Conservation (phyloP, 257 asterid species). For the Hygrophila difformis region DNA sequence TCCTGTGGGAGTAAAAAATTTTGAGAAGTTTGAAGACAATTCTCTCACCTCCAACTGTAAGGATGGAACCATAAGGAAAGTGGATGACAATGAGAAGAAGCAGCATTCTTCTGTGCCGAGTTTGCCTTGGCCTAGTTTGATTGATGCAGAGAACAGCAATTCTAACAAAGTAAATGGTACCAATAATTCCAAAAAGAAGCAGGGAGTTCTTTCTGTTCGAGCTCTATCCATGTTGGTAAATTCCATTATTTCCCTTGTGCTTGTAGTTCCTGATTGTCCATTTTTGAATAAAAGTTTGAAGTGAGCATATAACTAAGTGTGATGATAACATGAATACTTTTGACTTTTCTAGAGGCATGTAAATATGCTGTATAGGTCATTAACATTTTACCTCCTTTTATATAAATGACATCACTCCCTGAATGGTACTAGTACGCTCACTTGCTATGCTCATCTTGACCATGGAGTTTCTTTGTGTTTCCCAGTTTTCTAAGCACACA, state of each 20-base stretch:
- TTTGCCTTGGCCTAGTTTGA: conserved; percentile 33
- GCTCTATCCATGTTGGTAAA: conserved; percentile 97
- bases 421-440: no score
- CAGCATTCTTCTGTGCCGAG: conserved; percentile 26
- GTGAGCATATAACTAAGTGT: no score
- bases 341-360: neutral
- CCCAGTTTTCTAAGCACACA: no score
- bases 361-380: no score
- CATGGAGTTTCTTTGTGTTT: no score
- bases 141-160: conserved; percentile 27
- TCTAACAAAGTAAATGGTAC: conserved; percentile 29
- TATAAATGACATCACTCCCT: no score
- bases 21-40: conserved; percentile 37
- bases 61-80: conserved; percentile 27
- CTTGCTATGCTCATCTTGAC: no score
- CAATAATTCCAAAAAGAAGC: conserved; percentile 47
- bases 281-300: neutral
- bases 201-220: conserved; percentile 72
- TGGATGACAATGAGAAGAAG: conserved; percentile 29
- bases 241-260: conserved; percentile 9
- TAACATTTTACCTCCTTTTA: no score
- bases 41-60: conserved; percentile 27
- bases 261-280: neutral
- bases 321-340: no score
- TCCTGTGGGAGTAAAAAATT: conserved; percentile 76